Percentiles rank a stretch among this genome's conserved stretches.
phyloP scores from a whole-genome alignment of 495 filamentous ascomycete species.

The Penicillium fimorum region DNA sequence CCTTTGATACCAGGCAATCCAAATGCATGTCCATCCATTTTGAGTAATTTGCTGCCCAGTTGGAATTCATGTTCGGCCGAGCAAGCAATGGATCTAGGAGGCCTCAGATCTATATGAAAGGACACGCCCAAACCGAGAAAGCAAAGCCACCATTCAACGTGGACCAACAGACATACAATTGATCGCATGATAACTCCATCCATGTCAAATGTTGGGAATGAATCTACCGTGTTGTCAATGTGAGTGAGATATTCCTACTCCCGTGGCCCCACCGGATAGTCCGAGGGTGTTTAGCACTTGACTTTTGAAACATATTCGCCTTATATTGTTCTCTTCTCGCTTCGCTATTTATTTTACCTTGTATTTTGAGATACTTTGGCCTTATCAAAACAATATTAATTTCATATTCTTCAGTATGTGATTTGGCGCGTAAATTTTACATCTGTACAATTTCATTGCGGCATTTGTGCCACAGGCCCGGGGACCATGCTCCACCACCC shows the following conservation, averaged over 20 bases:
- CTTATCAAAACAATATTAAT: not conserved
- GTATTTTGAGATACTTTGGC: too few relatives aligned
- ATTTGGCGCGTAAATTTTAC: not conserved
- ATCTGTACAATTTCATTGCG: not conserved
- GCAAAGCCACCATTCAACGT: slow-evolving; percentile 2
- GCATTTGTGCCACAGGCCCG: slow-evolving; percentile 11
- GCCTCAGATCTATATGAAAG: not conserved
- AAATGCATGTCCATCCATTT: slow-evolving; percentile 5
- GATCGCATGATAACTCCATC: not conserved
- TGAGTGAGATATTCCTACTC: not conserved
- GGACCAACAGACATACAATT: not conserved
- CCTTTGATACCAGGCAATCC: not conserved
- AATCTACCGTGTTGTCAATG: not conserved
- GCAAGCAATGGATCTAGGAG: not conserved
- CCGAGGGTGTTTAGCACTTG: not conserved
- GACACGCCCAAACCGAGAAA: not conserved
- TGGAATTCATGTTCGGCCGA: not conserved
- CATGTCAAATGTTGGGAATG: not conserved
- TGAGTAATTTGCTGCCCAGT: not conserved
- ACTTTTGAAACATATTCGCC: not conserved
- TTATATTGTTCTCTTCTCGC: not conserved
- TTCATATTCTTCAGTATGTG: not conserved
- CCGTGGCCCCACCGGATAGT: not conserved
- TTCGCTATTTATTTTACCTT: not conserved
- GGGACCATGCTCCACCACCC: not conserved